A percentile compares a stretch with the other conserved stretches of the same genome.
Evolutionary conservation across 1,284 basidiomycete genomes (phyloP).

Genomic region (Sporisorium exsertum): DNA sequence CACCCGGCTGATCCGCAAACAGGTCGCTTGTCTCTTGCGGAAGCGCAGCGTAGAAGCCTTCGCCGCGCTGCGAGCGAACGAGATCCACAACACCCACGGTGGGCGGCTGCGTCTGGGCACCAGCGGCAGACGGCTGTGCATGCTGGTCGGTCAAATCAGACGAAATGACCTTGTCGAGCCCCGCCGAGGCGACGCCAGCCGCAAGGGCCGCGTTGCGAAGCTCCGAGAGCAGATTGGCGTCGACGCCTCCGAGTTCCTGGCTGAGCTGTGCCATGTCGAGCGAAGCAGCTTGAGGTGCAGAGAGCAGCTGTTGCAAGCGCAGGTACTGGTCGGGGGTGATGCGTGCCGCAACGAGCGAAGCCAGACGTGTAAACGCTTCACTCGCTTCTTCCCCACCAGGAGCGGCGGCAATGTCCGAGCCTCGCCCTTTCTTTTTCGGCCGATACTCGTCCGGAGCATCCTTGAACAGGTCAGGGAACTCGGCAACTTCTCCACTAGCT

Average conservation of each 20-base stretch:
- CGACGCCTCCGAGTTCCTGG: conserved; percentile 38
- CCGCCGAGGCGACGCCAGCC: conserved; percentile 35
- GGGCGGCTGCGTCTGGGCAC: conserved; percentile 16
- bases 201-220: conserved; percentile 46
- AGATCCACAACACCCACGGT: conserved; percentile 41
- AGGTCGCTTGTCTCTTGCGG: conserved; percentile 49
- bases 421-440: conserved; percentile 39
- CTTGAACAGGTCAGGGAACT: conserved; percentile 57
- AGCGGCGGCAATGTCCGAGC: background rate
- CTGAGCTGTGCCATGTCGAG: conserved; percentile 46
- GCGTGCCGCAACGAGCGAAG: conserved; percentile 37
- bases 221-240: conserved; percentile 34
- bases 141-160: conserved; percentile 18
- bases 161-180: conserved; percentile 30
- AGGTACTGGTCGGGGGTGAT: conserved; percentile 45
- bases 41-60: conserved; percentile 52
- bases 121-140: conserved; percentile 4
- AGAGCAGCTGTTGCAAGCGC: conserved; percentile 46
- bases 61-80: conserved; percentile 46
- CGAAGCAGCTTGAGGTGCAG: conserved; percentile 34
- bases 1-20: conserved; percentile 54
- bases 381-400: conserved; percentile 19
- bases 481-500: conserved; percentile 34
- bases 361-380: conserved; percentile 41
- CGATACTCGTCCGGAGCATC: conserved; percentile 36